phyloP scores from a whole-genome alignment of 495 filamentous ascomycete genomes.

The Cenococcum geophilum region DNA sequence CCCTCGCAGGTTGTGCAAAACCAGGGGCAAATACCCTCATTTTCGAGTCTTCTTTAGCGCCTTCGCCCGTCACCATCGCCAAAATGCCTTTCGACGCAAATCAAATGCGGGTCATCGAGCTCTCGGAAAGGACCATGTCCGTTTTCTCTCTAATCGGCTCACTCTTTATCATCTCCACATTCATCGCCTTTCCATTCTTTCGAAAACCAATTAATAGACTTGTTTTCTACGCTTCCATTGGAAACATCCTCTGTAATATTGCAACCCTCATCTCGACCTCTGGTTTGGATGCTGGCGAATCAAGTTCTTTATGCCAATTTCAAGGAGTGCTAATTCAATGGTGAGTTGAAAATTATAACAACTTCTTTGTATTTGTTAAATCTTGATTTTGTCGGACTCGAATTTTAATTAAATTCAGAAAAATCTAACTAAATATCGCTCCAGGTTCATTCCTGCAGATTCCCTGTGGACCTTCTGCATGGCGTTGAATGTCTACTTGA shows the following conservation, averaged over 20 bases:
- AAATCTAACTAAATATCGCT: no score
- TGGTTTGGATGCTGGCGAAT: conserved; percentile 42
- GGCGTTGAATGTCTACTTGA: conserved; percentile 83
- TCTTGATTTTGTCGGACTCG: no score
- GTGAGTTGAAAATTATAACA: conserved; percentile 44
- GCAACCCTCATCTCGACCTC: conserved; percentile 66
- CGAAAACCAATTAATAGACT: conserved; percentile 86
- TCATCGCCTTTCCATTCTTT: conserved; percentile 53
- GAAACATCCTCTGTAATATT: conserved; percentile 75
- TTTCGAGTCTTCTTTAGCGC: background rate
- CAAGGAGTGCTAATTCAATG: conserved; percentile 72
- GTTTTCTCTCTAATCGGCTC: conserved; percentile 67
- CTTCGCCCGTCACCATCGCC: background rate
- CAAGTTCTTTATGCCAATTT: conserved; percentile 60
- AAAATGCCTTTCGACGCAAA: background rate
- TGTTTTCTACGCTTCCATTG: conserved; percentile 78
- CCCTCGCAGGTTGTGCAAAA: background rate
- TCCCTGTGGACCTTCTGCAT: conserved; percentile 77
- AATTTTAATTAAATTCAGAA: no score
- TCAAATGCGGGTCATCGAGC: conserved; percentile 44
- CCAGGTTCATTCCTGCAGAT: conserved; percentile 53
- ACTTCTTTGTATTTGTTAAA: background rate
- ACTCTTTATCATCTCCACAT: conserved; percentile 68
- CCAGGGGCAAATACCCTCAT: background rate
- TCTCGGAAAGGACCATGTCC: conserved; percentile 63